phyloP scores from a whole-genome alignment of 208 protist genomes.

The Leishmania lainsoni region DNA sequence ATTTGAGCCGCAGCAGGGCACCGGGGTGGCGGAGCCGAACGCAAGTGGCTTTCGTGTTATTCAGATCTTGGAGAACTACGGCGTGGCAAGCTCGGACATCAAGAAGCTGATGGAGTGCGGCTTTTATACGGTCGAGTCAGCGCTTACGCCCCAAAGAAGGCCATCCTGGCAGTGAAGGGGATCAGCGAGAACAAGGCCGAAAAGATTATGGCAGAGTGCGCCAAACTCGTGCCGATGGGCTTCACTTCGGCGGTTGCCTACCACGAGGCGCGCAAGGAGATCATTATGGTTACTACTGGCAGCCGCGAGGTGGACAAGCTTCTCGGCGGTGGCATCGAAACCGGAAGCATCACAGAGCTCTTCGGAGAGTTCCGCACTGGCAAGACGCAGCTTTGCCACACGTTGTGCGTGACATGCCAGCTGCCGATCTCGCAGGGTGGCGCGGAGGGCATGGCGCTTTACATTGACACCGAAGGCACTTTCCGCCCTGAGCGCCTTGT shows the following conservation, averaged over 20 bases:
- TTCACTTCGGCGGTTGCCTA: slow-evolving; percentile 98
- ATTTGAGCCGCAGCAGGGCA: slow-evolving; percentile 31
- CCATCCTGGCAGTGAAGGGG: slow-evolving; percentile 97
- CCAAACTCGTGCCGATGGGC: slow-evolving; percentile 97
- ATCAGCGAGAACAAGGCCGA: slow-evolving; percentile 99
- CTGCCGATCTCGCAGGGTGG: slow-evolving; percentile 96
- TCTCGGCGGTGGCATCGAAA: slow-evolving; percentile 97
- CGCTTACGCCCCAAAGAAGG: slow-evolving; percentile 98
- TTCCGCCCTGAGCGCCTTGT: slow-evolving; percentile 97
- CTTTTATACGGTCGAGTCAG: slow-evolving; percentile 96
- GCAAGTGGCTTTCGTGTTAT: slow-evolving; percentile 78
- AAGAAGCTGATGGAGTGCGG: slow-evolving; percentile 97
- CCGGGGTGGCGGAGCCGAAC: slow-evolving; percentile 33
- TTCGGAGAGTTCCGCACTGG: slow-evolving; percentile 99
- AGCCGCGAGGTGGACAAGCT: slow-evolving; percentile 98
- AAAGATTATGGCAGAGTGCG: slow-evolving; percentile 95
- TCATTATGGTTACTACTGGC: slow-evolving; percentile 98
- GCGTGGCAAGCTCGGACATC: slow-evolving; percentile 95
- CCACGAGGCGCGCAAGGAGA: slow-evolving; percentile 94
- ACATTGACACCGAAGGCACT: slow-evolving; percentile 99
- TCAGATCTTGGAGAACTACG: slow-evolving; percentile 92
- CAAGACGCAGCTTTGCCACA: slow-evolving; percentile 99
- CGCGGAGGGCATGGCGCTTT: slow-evolving; percentile 98
- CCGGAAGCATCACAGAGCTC: slow-evolving; percentile 99
- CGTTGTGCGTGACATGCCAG: slow-evolving; percentile 98